phyloP scores from a whole-genome alignment of 352 stramenopile genomes.

The Phytophthora fragariae region DNA sequence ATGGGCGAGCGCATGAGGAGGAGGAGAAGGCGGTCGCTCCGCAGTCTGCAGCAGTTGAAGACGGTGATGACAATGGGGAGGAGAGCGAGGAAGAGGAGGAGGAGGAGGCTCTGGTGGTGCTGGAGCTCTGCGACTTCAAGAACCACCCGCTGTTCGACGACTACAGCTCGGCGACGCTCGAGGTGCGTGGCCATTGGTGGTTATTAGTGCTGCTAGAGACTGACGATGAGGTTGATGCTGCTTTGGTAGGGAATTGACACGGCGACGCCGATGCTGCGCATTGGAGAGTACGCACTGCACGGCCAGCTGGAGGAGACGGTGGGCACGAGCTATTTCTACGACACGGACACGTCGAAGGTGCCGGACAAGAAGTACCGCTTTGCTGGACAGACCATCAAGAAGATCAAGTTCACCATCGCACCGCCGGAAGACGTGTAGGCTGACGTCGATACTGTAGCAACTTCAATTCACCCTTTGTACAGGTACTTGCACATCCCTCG shows the following conservation, averaged over 20 bases:
- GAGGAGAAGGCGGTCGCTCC: conserved; percentile 16
- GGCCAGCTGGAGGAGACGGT: conserved; percentile 78
- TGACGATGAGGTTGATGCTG: conserved; percentile 2
- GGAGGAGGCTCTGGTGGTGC: conserved; percentile 73
- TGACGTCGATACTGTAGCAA: neutral
- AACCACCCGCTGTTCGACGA: conserved; percentile 83
- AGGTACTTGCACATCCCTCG: neutral
- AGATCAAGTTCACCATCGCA: conserved; percentile 84
- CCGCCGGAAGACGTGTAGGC: conserved; percentile 54
- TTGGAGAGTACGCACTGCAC: conserved; percentile 77
- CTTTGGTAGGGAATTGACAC: conserved; percentile 71
- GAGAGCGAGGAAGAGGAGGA: conserved; percentile 51
- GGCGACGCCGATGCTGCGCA: conserved; percentile 62
- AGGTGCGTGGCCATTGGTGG: conserved; percentile 42
- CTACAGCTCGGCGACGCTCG: conserved; percentile 65
- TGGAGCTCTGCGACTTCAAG: conserved; percentile 85
- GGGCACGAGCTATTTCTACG: conserved; percentile 84
- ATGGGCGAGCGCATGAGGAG: conserved; percentile 5
- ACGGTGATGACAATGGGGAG: conserved; percentile 1
- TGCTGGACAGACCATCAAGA: conserved; percentile 76
- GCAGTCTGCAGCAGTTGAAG: conserved; percentile 4
- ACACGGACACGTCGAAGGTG: conserved; percentile 58
- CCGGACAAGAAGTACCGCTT: conserved; percentile 61
- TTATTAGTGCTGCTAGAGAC: neutral
- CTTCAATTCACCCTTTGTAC: conserved; percentile 18